Base-by-base conservation (phyloP, 2,329 filamentous ascomycete species). In the Botrytis sinoallii region DNA sequence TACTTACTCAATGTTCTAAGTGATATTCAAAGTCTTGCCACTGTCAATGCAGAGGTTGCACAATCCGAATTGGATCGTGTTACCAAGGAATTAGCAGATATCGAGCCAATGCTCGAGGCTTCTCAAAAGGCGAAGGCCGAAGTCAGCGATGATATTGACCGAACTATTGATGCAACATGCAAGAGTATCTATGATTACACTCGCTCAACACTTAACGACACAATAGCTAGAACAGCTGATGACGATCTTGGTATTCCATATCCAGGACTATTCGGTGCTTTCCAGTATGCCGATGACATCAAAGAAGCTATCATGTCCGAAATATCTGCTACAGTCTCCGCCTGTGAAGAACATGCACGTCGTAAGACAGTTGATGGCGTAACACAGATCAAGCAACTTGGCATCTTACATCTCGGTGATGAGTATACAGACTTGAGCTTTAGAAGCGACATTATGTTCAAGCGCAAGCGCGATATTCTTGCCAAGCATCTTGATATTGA, bases 1-100 rank as follows among this genome's bases (percentile, higher is more conserved):
- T 99, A 99, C 81, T 89, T 99, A 1, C 86, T 97, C 79, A 99
- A 99, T 82, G 92, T 98, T 40, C 87, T 99, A 48, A 92, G 93
- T 78, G 96, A 99, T 80, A 87, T 99, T 74, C 86, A 94, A 80
- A 91, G 90, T 6, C 86, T 99, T 60, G 95, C 95, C 8, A 90
- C 87, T 0, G 93, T 97, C 78, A 99, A 99, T 82, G 87, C 91
- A 40, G 93, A 97, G 77, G 92, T 98, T 42, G 94, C 95, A 2
- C 90, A 94, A 78, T 88, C 91, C 14, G 96, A 99, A 82, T 86
- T 98, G 20, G 90, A 96, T 74, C 89, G 95, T 42, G 93, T 98
- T 3, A 92, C 89, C 12, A 88, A 88, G 77, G 95, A 98, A 79
- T 87, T 99, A 29, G 86, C 90, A 73, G 90, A 94, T 75, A 87